A percentile compares a stretch with the other conserved stretches of the same genome.
phyloP scores from a whole-genome alignment of 768 basidiomycete genomes.

The Gautieria morchelliformis region DNA sequence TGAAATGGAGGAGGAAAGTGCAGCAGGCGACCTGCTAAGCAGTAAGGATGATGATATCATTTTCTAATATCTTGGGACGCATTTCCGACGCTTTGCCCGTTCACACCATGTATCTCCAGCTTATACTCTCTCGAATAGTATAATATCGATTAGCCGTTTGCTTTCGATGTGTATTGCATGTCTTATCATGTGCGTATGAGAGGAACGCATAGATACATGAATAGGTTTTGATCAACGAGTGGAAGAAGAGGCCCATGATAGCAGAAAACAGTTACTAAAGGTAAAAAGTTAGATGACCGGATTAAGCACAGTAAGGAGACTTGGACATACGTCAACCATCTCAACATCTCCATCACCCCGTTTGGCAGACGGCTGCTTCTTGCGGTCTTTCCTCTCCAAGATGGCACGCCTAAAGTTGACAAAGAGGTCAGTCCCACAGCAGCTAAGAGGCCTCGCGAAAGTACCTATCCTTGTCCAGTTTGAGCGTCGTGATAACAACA shows the following conservation, averaged over 20 bases:
- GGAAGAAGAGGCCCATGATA: constrained; percentile 14
- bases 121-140: not conserved
- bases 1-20: constrained; percentile 26
- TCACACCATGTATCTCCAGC: not conserved
- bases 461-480: constrained; percentile 85
- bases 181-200: constrained; percentile 40
- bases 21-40: constrained; percentile 56
- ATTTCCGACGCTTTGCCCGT: not conserved
- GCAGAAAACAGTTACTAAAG: constrained; percentile 28
- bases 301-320: not conserved
- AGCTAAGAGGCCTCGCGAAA: too few relatives aligned
- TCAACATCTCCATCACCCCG: constrained; percentile 62
- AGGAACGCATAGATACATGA: constrained; percentile 52
- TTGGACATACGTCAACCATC: constrained; percentile 55
- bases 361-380: constrained; percentile 40
- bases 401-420: constrained; percentile 59
- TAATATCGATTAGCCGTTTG: not conserved
- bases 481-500: constrained; percentile 87
- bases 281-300: constrained; percentile 9
- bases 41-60: constrained; percentile 91
- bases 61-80: constrained; percentile 42
- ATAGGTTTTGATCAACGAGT: constrained; percentile 36
- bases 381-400: constrained; percentile 76
- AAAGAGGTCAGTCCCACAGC: not conserved
- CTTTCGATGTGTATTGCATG: not conserved